Conservation (phyloP, 805 yeast genomes). For the Starmerella tilneyi region DNA sequence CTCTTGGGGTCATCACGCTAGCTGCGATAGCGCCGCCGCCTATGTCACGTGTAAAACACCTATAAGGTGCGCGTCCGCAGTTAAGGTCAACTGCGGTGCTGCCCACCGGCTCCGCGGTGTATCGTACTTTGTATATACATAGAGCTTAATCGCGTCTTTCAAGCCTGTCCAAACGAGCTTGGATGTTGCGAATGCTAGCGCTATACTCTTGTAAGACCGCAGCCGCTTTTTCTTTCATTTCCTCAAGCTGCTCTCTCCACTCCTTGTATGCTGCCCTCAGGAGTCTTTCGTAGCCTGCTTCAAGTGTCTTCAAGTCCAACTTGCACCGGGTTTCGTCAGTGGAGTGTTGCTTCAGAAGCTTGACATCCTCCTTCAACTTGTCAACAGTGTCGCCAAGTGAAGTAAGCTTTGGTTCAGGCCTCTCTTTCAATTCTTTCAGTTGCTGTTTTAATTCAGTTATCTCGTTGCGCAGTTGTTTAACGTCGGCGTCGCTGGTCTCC, state of each 20-base stretch:
- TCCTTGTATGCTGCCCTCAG: neutral
- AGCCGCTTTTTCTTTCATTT: neutral
- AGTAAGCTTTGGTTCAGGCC: too few relatives aligned
- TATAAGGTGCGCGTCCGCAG: too few relatives aligned
- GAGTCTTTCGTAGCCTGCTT: constrained; percentile 1
- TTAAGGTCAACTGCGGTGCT: too few relatives aligned
- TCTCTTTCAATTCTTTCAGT: too few relatives aligned
- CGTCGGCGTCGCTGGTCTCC: too few relatives aligned
- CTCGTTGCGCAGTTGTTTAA: neutral
- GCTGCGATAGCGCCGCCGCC: neutral
- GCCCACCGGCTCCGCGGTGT: too few relatives aligned
- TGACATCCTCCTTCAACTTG: too few relatives aligned
- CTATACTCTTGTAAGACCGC: neutral
- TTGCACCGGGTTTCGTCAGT: neutral
- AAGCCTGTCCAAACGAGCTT: neutral
- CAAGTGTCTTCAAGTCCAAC: neutral
- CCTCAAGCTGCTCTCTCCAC: neutral
- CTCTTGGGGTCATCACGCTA: neutral
- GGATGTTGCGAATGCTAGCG: neutral
- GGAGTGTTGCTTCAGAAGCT: neutral
- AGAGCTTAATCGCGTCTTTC: neutral
- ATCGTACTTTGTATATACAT: neutral
- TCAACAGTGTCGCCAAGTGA: too few relatives aligned
- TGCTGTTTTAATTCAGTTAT: neutral
- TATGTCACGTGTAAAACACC: too few relatives aligned